Percentiles rank a stretch among this genome's conserved stretches.
Conservation (phyloP, 192 early-diverging fungal genomes). For the Linderina pennispora region DNA sequence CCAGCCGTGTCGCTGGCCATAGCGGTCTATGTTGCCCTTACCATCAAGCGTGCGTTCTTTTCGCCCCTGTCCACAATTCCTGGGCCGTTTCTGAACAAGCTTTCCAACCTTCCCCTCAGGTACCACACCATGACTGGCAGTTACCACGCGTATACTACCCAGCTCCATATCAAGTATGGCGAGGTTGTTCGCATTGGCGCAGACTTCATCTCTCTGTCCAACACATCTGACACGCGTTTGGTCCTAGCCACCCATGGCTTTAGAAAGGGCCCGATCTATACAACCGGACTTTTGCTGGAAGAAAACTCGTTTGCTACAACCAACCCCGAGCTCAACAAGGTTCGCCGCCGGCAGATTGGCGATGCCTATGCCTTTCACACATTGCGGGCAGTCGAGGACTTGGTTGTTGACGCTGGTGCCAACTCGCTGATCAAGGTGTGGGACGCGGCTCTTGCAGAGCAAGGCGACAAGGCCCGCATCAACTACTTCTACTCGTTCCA, state of each 20-base stretch:
- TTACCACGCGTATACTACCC: background rate
- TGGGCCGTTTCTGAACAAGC: background rate
- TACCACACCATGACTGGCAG: background rate
- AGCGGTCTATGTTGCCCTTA: background rate
- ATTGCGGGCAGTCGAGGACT: background rate
- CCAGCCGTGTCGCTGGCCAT: background rate
- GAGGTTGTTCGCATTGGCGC: background rate
- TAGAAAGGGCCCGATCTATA: background rate
- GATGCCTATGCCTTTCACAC: background rate
- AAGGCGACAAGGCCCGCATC: background rate
- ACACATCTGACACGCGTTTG: background rate
- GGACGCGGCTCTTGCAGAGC: background rate
- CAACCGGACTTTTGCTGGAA: background rate
- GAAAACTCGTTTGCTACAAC: background rate
- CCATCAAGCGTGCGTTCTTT: background rate
- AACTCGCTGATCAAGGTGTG: background rate
- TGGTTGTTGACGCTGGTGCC: background rate
- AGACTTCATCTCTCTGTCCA: background rate
- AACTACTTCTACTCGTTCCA: slow-evolving; percentile 21
- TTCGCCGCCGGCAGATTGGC: background rate
- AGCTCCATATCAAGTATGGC: background rate
- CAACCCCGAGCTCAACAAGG: slow-evolving; percentile 3
- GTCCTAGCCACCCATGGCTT: background rate
- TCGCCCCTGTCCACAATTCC: background rate
- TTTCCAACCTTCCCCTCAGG: background rate